Percentiles rank a stretch among this genome's conserved stretches.
Evolutionary conservation across 345 rosid genomes (phyloP).

Genomic region (Ailanthus altissimus): DNA sequence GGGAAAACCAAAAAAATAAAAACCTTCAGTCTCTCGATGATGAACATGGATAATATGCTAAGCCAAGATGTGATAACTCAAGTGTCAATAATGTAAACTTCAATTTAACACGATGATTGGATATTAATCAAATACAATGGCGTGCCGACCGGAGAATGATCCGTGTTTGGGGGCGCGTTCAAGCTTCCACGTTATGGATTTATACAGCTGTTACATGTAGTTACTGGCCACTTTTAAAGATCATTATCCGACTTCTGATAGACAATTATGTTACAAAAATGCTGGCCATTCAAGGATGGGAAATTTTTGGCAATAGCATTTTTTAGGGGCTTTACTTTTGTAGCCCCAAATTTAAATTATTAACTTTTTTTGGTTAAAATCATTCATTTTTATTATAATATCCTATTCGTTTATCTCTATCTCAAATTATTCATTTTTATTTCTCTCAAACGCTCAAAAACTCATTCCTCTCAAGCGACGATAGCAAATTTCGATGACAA

Average conservation of each 20-base stretch:
- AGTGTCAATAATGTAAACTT: background rate
- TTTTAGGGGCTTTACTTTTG: no score
- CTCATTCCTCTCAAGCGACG: no score
- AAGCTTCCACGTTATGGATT: constrained; percentile 9
- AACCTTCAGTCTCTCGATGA: background rate
- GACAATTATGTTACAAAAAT: background rate
- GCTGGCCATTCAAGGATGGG: background rate
- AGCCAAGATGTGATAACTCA: background rate
- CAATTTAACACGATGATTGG: background rate
- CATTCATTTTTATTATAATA: no score
- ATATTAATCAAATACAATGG: background rate
- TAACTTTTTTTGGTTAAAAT: no score
- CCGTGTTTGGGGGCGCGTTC: background rate
- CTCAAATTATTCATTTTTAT: no score
- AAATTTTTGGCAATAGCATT: no score
- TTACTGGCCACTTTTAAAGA: background rate
- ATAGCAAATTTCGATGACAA: no score
- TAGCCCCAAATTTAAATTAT: no score
- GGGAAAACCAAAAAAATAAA: no score
- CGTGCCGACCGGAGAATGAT: background rate
- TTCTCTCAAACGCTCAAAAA: no score
- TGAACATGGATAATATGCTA: background rate
- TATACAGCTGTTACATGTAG: background rate
- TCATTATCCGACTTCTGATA: background rate
- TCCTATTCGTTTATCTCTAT: no score